Percentiles rank a stretch among this genome's conserved stretches.
Conservation (phyloP, 1,139 yeast species). For the Martiniozyma asiatica region DNA sequence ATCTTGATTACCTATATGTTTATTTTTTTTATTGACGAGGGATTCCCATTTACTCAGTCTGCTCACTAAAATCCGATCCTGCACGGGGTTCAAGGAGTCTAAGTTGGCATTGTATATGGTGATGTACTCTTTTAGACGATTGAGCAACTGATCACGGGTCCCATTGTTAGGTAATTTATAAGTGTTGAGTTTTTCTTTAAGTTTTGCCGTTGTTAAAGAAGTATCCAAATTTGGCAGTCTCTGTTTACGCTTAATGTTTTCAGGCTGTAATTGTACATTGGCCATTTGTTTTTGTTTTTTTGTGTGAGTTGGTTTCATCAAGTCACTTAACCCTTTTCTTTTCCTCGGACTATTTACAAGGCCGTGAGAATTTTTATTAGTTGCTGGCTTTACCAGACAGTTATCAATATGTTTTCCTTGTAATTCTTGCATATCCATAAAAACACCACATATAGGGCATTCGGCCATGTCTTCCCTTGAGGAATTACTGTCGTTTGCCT, state of each 20-base stretch:
- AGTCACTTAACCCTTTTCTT: slow-evolving; percentile 1
- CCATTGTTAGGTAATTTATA: slow-evolving; percentile 54
- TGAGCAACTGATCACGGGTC: slow-evolving; percentile 48
- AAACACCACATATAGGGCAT: slow-evolving; percentile 62
- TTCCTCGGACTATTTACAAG: too few species aligned
- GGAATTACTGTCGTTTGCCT: neutral
- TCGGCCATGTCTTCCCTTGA: slow-evolving; percentile 31
- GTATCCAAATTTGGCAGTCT: slow-evolving; percentile 40
- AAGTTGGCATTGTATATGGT: slow-evolving; percentile 74
- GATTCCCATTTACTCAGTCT: slow-evolving; percentile 63
- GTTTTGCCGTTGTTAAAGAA: slow-evolving; percentile 43
- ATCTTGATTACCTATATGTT: neutral
- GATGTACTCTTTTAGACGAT: slow-evolving; percentile 68
- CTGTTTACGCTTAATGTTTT: slow-evolving; percentile 9
- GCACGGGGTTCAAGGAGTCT: slow-evolving; percentile 61
- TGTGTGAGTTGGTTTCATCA: slow-evolving; percentile 4
- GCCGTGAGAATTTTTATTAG: slow-evolving; percentile 1
- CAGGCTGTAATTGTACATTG: slow-evolving; percentile 19
- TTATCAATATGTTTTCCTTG: slow-evolving; percentile 62
- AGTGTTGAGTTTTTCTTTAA: slow-evolving; percentile 47
- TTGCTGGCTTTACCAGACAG: slow-evolving; percentile 33
- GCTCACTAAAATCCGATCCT: slow-evolving; percentile 40
- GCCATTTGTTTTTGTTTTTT: too few species aligned
- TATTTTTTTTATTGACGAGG: slow-evolving; percentile 12
- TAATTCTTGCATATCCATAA: slow-evolving; percentile 43